Base-by-base conservation (phyloP, 108 stramenopile genomes). In the Schizochytrium sp. region DNA sequence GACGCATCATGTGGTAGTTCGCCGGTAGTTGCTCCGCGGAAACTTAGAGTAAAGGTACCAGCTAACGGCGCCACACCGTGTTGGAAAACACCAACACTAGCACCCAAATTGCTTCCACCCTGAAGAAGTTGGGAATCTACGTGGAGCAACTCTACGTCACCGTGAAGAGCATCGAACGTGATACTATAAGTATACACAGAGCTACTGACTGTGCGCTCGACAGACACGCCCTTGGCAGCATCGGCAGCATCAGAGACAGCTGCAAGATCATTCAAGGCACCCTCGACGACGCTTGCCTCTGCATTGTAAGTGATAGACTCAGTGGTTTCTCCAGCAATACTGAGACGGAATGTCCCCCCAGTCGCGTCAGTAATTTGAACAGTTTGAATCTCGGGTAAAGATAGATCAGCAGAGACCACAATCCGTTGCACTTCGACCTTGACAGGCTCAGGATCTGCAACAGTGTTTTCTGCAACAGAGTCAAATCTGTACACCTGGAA, bases 401-500 rank as follows among this genome's bases (percentile, higher is more conserved):
- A 91, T 41, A 58, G 61, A 47, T 90, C 61, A 1, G 89, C 93
- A 50, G 91, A 88, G 28, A 94, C 87, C 10, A 64, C 83, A 56
- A 95, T 91, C 87, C 90, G 61, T 90, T 96, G 96, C 10, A 96
- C 91, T 88, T 97, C 96, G 50, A 92, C 76, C 56, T 91, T 90
- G 41, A 96, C 95, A 10, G 94, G 94, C 61, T 95, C 94, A 8
- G 94, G 93, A 56, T 94, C 92, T 15, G 91, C 90, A 8, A 93
- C 93, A 40, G 95, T 89, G 90, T 95, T 94, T 12, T 93, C 91
- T 28, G 92, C 92, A 8, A 91, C 93, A 10, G 90, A 92, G 46
- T 91, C 61, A 88, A 95, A 97, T 87, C 90, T 49, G 90, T 95
- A 97, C 2, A 97, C 88, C 88, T 91, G 91, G 92, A 95, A 97